Conservation (phyloP, 2,329 filamentous ascomycete genomes). For the Volutella citrinella region DNA sequence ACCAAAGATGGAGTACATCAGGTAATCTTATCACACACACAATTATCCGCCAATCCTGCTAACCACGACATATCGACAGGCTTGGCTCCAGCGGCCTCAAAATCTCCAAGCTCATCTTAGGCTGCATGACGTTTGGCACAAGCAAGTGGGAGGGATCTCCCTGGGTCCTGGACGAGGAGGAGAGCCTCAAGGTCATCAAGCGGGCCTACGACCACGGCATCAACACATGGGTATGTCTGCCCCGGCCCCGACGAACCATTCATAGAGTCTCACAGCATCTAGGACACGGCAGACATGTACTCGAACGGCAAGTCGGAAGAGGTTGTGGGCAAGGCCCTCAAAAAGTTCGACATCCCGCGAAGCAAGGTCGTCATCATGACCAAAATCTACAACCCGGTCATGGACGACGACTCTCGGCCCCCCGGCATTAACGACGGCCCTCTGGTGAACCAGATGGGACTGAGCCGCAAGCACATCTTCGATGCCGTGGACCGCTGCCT, state of each 20-base stretch:
- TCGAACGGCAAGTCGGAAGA: constrained; percentile 53
- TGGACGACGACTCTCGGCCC: constrained; percentile 32
- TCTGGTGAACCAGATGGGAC: constrained; percentile 39
- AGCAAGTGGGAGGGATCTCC: constrained; percentile 30
- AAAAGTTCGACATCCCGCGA: constrained; percentile 55
- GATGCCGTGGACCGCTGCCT: constrained; percentile 60
- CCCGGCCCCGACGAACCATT: constrained; percentile 13
- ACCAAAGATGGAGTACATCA: constrained; percentile 20
- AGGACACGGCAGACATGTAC: constrained; percentile 47
- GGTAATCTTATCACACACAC: constrained; percentile 4
- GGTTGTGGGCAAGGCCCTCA: constrained; percentile 58
- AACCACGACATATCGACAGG: constrained; percentile 19
- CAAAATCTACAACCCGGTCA: constrained; percentile 44
- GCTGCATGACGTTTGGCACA: constrained; percentile 33
- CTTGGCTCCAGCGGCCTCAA: constrained; percentile 39
- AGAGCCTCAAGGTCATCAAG: constrained; percentile 57
- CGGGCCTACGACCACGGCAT: constrained; percentile 61
- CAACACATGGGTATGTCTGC: constrained; percentile 48
- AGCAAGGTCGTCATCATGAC: constrained; percentile 53
- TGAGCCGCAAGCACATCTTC: constrained; percentile 63
- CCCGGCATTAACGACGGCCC: constrained; percentile 31
- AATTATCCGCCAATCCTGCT: constrained; percentile 1
- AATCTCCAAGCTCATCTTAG: constrained; percentile 38
- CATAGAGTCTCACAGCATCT: constrained; percentile 26
- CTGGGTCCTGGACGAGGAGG: constrained; percentile 17